Evolutionary conservation across 2,329 filamentous ascomycete genomes (phyloP).

Genomic region (Diatrype stigma): DNA sequence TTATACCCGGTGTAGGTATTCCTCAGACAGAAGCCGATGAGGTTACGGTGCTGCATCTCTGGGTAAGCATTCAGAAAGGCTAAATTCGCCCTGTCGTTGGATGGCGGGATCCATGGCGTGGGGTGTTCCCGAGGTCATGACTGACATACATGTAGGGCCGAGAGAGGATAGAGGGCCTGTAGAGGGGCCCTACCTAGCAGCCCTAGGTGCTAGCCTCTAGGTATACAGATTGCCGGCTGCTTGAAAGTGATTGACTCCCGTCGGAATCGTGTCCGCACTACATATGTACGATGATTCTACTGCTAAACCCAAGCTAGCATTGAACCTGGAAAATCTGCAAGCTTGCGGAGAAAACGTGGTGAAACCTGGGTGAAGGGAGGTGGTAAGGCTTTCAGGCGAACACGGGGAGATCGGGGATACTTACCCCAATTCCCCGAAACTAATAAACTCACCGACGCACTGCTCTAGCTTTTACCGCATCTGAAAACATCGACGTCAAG

Average conservation of each 20-base stretch:
- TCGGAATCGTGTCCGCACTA: conserved; percentile 5
- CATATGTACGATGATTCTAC: not conserved
- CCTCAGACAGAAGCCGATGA: not conserved
- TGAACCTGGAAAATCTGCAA: conserved; percentile 7
- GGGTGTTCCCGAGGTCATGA: too few relatives aligned
- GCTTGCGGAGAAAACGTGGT: conserved; percentile 16
- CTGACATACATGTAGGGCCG: too few relatives aligned
- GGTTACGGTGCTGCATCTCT: not conserved
- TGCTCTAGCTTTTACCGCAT: too few relatives aligned
- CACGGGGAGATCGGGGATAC: not conserved
- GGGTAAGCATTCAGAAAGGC: not conserved
- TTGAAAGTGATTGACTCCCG: too few relatives aligned
- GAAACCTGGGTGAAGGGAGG: not conserved
- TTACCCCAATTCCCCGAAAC: not conserved
- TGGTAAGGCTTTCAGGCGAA: not conserved
- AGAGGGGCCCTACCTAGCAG: too few relatives aligned
- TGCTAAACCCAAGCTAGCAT: conserved; percentile 14
- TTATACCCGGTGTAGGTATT: too few relatives aligned
- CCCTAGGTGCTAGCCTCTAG: too few relatives aligned
- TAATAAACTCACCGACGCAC: too few relatives aligned
- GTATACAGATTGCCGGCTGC: too few relatives aligned
- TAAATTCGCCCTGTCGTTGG: not conserved
- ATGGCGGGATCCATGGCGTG: not conserved
- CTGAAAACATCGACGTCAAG: too few relatives aligned
- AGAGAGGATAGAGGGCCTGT: too few relatives aligned